A percentile compares a stretch with the other conserved stretches of the same genome.
Conservation (phyloP, 169 alveolate species). For the Plasmodium chabaudi region DNA sequence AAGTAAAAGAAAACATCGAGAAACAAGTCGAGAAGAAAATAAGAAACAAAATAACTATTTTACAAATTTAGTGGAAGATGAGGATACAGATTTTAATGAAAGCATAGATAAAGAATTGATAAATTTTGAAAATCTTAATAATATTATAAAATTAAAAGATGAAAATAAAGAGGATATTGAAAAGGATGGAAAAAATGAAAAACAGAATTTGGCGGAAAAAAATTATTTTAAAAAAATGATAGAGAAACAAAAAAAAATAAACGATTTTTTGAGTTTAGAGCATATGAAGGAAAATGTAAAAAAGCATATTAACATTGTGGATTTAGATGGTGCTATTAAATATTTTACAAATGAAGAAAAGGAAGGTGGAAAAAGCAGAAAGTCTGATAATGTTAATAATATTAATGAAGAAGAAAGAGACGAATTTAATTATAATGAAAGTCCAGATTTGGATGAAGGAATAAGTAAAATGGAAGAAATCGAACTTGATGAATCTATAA, state of each 20-base stretch:
- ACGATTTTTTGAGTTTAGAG: slow-evolving; percentile 38
- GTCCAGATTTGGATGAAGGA: neutral
- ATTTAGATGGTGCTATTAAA: slow-evolving; percentile 40
- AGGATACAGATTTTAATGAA: neutral
- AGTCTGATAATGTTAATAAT: neutral
- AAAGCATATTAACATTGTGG: slow-evolving; percentile 27
- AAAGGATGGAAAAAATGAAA: neutral
- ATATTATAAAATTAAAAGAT: neutral
- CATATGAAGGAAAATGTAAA: slow-evolving; percentile 29
- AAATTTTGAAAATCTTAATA: slow-evolving; percentile 24
- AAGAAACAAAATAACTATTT: neutral
- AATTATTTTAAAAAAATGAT: slow-evolving; percentile 48
- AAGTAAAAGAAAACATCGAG: neutral
- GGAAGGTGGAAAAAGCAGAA: slow-evolving; percentile 3
- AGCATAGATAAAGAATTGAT: slow-evolving; percentile 23
- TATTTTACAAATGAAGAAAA: neutral
- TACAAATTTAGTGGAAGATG: neutral
- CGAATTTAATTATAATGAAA: neutral
- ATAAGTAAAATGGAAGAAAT: slow-evolving; percentile 20
- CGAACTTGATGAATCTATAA: slow-evolving; percentile 29
- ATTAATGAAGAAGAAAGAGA: neutral
- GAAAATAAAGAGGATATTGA: neutral
- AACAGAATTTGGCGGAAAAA: slow-evolving; percentile 3
- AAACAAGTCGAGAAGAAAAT: neutral
- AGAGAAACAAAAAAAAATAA: slow-evolving; percentile 23